A percentile compares a stretch with the other conserved stretches of the same genome.
These are phyloP conservation scores for Wickerhamomyces pijperi DNA, from an alignment of 805 yeast species.

Conservation along the genomic window DNA sequence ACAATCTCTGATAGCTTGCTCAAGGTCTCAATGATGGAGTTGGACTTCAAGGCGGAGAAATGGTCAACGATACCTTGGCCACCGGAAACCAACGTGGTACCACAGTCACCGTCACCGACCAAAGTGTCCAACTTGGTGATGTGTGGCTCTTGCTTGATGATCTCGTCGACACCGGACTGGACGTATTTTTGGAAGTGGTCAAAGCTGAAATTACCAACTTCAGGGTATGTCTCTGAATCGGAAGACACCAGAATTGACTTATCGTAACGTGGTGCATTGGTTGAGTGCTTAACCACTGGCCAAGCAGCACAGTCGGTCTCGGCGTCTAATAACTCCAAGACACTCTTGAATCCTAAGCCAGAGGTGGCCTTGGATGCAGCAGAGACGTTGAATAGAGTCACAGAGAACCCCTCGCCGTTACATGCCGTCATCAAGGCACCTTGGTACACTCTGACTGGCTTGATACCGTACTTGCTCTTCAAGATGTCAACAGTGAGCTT, in stretches of 20 bases:
- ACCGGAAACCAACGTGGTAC: slow-evolving; percentile 80
- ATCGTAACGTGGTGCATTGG: slow-evolving; percentile 22
- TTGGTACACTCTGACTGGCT: slow-evolving; percentile 57
- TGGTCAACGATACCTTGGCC: slow-evolving; percentile 58
- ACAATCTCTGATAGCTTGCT: slow-evolving; percentile 72
- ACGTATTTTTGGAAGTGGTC: slow-evolving; percentile 25
- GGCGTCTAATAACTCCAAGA: slow-evolving; percentile 50
- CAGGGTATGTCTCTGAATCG: slow-evolving; percentile 19
- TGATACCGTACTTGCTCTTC: slow-evolving; percentile 37
- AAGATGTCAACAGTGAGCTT: slow-evolving; percentile 44
- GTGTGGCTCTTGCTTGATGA: slow-evolving; percentile 63
- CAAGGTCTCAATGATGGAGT: slow-evolving; percentile 40
- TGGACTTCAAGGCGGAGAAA: slow-evolving; percentile 29
- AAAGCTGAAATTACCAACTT: slow-evolving; percentile 26
- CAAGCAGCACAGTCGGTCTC: slow-evolving; percentile 80
- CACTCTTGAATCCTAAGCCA: slow-evolving; percentile 19
- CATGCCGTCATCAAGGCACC: slow-evolving; percentile 84
- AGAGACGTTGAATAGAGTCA: slow-evolving; percentile 67
- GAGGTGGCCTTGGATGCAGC: slow-evolving; percentile 29
- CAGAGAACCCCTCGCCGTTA: slow-evolving; percentile 85
- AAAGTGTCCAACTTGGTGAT: slow-evolving; percentile 77
- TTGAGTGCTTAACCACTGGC: slow-evolving; percentile 27
- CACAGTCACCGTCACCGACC: slow-evolving; percentile 97
- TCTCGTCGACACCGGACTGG: slow-evolving; percentile 36
- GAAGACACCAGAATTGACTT: slow-evolving; percentile 18